phyloP scores from a whole-genome alignment of 495 filamentous ascomycete species.

The Neurospora terricola region DNA sequence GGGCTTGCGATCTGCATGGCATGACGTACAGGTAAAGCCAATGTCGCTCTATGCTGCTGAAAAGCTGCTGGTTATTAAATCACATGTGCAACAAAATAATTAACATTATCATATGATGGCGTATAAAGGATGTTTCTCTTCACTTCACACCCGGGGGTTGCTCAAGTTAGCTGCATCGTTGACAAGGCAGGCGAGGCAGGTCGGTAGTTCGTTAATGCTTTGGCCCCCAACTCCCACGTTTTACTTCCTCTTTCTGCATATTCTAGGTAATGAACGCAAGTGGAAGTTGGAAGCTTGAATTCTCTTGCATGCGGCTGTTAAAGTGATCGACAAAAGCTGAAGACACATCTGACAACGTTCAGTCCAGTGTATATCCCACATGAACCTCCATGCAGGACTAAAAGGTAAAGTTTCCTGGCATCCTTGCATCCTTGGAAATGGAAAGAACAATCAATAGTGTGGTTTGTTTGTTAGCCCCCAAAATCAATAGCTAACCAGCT shows the following conservation, averaged over 20 bases:
- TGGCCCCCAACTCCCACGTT: too few relatives aligned
- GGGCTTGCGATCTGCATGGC: not conserved
- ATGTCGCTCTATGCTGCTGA: too few relatives aligned
- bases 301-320: not conserved
- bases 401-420: not conserved
- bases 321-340: not conserved
- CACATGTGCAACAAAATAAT: too few relatives aligned
- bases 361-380: not conserved
- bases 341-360: too few relatives aligned
- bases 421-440: not conserved
- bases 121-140: too few relatives aligned
- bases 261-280: not conserved
- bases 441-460: not conserved
- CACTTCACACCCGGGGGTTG: too few relatives aligned
- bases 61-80: too few relatives aligned
- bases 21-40: not conserved
- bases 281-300: not conserved
- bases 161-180: too few relatives aligned
- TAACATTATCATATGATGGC: too few relatives aligned
- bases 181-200: too few relatives aligned
- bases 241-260: too few relatives aligned
- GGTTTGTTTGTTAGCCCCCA: not conserved
- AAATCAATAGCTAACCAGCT: not conserved
- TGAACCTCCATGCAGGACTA: not conserved
- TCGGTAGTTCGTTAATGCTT: too few relatives aligned